Base-by-base conservation (phyloP, 2,329 filamentous ascomycete species). In the Diatrype stigma region DNA sequence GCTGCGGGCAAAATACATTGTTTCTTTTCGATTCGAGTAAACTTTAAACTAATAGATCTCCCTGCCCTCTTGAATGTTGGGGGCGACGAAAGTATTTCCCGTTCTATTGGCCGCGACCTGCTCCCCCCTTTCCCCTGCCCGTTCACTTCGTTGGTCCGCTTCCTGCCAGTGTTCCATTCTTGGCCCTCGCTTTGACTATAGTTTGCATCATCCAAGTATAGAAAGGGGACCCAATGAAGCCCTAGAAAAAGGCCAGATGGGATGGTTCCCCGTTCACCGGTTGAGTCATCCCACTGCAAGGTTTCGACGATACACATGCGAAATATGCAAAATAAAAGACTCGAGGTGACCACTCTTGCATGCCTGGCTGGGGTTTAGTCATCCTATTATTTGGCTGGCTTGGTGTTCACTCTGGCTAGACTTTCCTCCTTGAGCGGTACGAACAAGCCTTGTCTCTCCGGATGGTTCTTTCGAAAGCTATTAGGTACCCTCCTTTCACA, bases 1-100 rank as follows among this genome's bases (percentile, higher is more conserved):
- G 52, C 56, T 56, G 54, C 57, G 56, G 48, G 48, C 51, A 51
- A 37, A 37, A 30, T 30, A 30, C 26, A 6, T 30, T 30, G 26
- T 30, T 30, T 30, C 10, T 30, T 30, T 30, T 30, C n/a, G n/a
- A n/a, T n/a, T n/a, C n/a, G n/a, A n/a, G n/a, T n/a, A n/a, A n/a
- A n/a, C n/a, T n/a, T n/a, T n/a, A n/a, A n/a, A n/a, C n/a, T n/a
- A n/a, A n/a, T n/a, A n/a, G n/a, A n/a, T n/a, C n/a, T n/a, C n/a
- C n/a, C n/a, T n/a, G n/a, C n/a, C n/a, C n/a, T n/a, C n/a, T n/a
- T n/a, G n/a, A 10, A 30, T 30, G 26, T 10, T 30, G 10, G 26
- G 26, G 26, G 26, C 5, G 5, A 30, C 10, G 6, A 30, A 6
- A 10, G 6, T 37, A 16, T 12, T 37, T 37, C 34, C 30, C 30